Evolutionary conservation across 23 red algal genomes (phyloP).

Genomic region (Chondrus crispus): DNA sequence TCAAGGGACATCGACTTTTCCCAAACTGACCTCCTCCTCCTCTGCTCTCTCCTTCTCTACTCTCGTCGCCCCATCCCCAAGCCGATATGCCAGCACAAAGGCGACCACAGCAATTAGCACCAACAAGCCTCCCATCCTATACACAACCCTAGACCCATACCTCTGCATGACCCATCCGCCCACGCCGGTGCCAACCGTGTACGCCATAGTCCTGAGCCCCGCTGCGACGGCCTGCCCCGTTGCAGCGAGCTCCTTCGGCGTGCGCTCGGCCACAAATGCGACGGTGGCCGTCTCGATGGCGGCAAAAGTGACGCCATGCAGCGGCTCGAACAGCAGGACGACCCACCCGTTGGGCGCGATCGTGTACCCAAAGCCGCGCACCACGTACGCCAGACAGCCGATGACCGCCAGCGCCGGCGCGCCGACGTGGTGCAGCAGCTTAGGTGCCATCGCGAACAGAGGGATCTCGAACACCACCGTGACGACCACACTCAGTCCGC

Average conservation of each 20-base stretch:
- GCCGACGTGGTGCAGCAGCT: slow-evolving; percentile 22
- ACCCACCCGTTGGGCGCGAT: slow-evolving; percentile 43
- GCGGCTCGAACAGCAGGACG: slow-evolving; percentile 52
- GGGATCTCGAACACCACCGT: slow-evolving; percentile 75
- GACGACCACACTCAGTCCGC: slow-evolving; percentile 55
- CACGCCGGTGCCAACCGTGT: slow-evolving; percentile 20
- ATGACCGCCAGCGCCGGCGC: slow-evolving; percentile 38
- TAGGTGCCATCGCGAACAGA: slow-evolving; percentile 34
- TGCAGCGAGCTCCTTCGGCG: slow-evolving; percentile 22
- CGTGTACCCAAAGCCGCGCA: slow-evolving; percentile 50
- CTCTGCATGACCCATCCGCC: slow-evolving; percentile 54
- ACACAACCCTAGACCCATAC: slow-evolving; percentile 28
- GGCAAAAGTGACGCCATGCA: slow-evolving; percentile 79
- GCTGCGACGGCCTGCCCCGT: slow-evolving; percentile 50
- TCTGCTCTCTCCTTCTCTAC: neutral
- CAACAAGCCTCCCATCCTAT: neutral
- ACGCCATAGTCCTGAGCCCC: neutral
- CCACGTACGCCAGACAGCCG: slow-evolving; percentile 43
- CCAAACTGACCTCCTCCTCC: neutral
- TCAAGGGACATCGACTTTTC: too few relatives aligned
- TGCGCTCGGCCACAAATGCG: slow-evolving; percentile 31
- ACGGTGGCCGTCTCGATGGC: slow-evolving; percentile 27
- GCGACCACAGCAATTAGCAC: slow-evolving; percentile 14
- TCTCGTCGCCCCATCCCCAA: neutral
- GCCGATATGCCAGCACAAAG: neutral